Conservation (phyloP, 2,329 filamentous ascomycete genomes). For the Chaetomiaceae sp. region DNA sequence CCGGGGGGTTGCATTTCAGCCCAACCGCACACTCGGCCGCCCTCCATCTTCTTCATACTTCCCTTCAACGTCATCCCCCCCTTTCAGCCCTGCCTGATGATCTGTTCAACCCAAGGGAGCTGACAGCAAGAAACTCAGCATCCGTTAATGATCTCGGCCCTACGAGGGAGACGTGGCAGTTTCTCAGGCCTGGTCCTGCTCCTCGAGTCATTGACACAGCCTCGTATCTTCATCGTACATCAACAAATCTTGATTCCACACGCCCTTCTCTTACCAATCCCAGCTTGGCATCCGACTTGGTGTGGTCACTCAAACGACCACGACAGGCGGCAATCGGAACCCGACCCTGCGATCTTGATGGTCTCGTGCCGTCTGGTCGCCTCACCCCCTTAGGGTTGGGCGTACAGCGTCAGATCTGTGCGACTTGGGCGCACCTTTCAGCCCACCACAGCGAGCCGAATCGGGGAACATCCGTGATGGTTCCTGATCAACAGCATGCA, state of each 20-base stretch:
- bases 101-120: too few species aligned
- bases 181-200: background rate
- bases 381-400: background rate
- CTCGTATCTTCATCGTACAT: background rate
- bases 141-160: background rate
- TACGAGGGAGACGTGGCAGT: conserved; percentile 7
- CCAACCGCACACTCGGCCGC: conserved; percentile 9
- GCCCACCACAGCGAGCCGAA: too few species aligned
- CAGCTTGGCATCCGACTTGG: background rate
- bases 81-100: background rate
- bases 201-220: background rate
- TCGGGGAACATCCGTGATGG: background rate
- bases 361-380: background rate
- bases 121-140: background rate
- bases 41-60: background rate
- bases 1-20: conserved; percentile 11
- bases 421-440: background rate
- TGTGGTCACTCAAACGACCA: background rate
- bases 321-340: background rate
- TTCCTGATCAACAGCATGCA: background rate
- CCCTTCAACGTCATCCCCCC: background rate
- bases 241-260: background rate
- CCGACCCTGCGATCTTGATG: background rate
- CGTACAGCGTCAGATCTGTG: conserved; percentile 7
- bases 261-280: background rate